Evolutionary conservation across 805 yeast species (phyloP).

Genomic region (Pichia gijzeniarum): DNA sequence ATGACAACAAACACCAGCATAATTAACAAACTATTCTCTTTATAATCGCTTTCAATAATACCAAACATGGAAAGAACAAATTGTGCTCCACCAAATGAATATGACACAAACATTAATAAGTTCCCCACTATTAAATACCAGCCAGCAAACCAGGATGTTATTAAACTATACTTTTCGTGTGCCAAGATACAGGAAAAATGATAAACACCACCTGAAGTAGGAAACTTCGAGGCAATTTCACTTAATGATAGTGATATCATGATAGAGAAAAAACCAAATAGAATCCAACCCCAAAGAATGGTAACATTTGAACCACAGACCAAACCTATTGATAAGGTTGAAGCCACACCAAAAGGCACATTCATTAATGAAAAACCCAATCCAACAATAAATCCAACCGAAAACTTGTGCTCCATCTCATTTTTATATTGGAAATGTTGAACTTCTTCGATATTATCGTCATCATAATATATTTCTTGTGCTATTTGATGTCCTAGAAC

Average conservation of each 20-base stretch:
- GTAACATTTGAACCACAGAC: slow-evolving; percentile 75
- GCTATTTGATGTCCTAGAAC: slow-evolving; percentile 25
- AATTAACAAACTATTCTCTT: slow-evolving; percentile 49
- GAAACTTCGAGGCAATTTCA: slow-evolving; percentile 72
- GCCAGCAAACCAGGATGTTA: slow-evolving; percentile 72
- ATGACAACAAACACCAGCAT: slow-evolving; percentile 50
- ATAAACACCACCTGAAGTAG: slow-evolving; percentile 70
- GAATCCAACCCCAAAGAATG: slow-evolving; percentile 66
- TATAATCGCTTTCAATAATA: slow-evolving; percentile 50
- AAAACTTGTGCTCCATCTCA: slow-evolving; percentile 59
- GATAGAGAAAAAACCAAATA: slow-evolving; percentile 57
- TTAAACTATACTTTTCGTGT: slow-evolving; percentile 46
- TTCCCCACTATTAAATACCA: slow-evolving; percentile 71
- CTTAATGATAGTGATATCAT: slow-evolving; percentile 66
- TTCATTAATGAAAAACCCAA: slow-evolving; percentile 78
- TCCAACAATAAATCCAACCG: slow-evolving; percentile 67
- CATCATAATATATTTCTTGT: slow-evolving; percentile 33
- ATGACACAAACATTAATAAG: slow-evolving; percentile 70
- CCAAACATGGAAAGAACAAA: slow-evolving; percentile 64
- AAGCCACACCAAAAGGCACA: slow-evolving; percentile 71
- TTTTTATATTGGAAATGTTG: slow-evolving; percentile 73
- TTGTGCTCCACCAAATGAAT: slow-evolving; percentile 71
- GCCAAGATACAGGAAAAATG: slow-evolving; percentile 72
- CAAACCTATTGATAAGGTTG: slow-evolving; percentile 64
- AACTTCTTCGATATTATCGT: slow-evolving; percentile 47